These are phyloP conservation scores for Aspergillus steynii DNA, from an alignment of 495 filamentous ascomycete genomes.

Conservation along the genomic window DNA sequence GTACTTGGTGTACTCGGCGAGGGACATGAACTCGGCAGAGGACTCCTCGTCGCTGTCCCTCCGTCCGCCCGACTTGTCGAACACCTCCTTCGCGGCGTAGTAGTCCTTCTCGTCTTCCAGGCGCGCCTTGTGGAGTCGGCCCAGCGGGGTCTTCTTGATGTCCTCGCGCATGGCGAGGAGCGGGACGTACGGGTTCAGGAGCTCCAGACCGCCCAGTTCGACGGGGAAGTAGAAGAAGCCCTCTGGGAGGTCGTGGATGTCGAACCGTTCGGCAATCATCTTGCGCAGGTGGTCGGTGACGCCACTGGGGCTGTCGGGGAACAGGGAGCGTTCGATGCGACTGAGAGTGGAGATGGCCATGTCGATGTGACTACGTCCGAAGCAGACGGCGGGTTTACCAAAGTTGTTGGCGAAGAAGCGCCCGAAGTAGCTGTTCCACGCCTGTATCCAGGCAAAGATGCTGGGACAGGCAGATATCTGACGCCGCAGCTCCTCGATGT, in stretches of 20 bases:
- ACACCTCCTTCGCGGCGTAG: conserved; percentile 40
- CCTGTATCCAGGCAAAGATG: conserved; percentile 63
- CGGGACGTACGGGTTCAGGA: conserved; percentile 57
- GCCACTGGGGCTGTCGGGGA: conserved; percentile 41
- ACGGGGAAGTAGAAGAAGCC: conserved; percentile 69
- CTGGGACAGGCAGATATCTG: conserved; percentile 59
- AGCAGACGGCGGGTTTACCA: conserved; percentile 63
- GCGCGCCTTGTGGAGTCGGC: conserved; percentile 45
- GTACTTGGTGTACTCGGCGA: conserved; percentile 54
- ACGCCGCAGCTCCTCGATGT: conserved; percentile 59
- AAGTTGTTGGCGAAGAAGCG: conserved; percentile 69
- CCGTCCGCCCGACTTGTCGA: conserved; percentile 34
- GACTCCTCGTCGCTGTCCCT: conserved; percentile 25
- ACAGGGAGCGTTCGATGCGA: conserved; percentile 59
- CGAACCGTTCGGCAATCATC: conserved; percentile 55
- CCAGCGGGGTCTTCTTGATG: conserved; percentile 47
- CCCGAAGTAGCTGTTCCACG: conserved; percentile 65
- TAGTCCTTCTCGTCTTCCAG: conserved; percentile 49
- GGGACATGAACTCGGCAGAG: conserved; percentile 45
- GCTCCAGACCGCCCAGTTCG: conserved; percentile 57
- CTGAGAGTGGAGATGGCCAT: conserved; percentile 59
- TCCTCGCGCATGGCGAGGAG: conserved; percentile 54
- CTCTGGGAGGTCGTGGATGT: conserved; percentile 57
- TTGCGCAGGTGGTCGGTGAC: conserved; percentile 59
- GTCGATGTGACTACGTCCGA: conserved; percentile 63